Percentiles rank a stretch among this genome's conserved stretches.
Conservation (phyloP, 106 monocot species). For the Acanthochlamys bracteata region DNA sequence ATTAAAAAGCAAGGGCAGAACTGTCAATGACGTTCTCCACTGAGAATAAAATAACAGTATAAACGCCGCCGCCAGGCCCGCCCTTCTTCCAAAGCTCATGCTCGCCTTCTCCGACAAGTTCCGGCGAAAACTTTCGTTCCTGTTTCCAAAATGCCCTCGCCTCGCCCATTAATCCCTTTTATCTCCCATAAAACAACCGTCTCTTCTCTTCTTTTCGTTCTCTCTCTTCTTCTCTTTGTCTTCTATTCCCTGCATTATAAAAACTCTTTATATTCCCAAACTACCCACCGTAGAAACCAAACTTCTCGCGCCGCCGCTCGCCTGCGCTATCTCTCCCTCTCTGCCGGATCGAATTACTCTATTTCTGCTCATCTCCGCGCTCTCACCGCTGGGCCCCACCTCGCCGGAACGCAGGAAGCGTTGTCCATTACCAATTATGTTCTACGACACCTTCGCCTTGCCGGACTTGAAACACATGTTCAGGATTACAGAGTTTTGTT, state of each 20-base stretch:
- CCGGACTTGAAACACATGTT: constrained; percentile 33
- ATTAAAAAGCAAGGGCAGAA: neutral
- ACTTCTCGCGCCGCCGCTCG: constrained; percentile 10
- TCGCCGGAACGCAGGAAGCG: constrained; percentile 60
- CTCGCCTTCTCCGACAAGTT: neutral
- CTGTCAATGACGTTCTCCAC: neutral
- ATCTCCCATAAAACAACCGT: neutral
- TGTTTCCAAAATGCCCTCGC: neutral
- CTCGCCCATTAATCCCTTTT: neutral
- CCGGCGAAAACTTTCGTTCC: neutral
- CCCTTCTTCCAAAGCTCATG: neutral
- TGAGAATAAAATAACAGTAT: neutral
- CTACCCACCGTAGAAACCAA: constrained; percentile 1
- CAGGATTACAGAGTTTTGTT: constrained; percentile 46
- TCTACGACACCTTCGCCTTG: constrained; percentile 31
- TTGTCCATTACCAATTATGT: constrained; percentile 37
- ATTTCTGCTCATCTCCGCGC: constrained; percentile 54
- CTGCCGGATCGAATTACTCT: constrained; percentile 42
- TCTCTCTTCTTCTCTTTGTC: constrained; percentile 15
- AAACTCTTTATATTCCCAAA: neutral
- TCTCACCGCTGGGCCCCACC: constrained; percentile 63
- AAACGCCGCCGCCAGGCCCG: neutral
- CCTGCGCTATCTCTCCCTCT: constrained; percentile 36
- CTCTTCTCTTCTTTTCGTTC: constrained; percentile 18
- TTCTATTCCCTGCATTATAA: constrained; percentile 2